phyloP scores from a whole-genome alignment of 192 early-diverging fungal species.

The Umbelopsis vinacea region DNA sequence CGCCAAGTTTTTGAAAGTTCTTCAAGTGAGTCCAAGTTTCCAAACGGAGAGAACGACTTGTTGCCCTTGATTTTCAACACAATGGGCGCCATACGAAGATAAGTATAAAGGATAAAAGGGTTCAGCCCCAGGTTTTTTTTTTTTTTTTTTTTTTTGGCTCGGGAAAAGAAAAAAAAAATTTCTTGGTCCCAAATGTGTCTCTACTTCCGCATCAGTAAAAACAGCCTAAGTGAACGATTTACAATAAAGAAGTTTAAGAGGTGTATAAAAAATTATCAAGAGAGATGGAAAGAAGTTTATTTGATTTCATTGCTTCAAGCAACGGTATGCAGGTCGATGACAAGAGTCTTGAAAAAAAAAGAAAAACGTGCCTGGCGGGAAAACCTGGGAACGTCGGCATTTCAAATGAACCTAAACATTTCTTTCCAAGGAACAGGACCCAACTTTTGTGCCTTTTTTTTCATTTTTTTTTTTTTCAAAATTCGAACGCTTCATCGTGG shows the following conservation, averaged over 20 bases:
- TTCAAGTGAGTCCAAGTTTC: slow-evolving; percentile 69
- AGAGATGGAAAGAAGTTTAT: not conserved
- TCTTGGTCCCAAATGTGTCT: not conserved
- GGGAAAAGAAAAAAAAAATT: slow-evolving; percentile 7
- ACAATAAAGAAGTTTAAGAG: too few relatives aligned
- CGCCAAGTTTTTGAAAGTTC: slow-evolving; percentile 79
- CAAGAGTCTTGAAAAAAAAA: not conserved
- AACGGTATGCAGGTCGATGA: not conserved
- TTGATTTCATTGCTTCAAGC: not conserved
- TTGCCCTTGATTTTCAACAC: slow-evolving; percentile 73
- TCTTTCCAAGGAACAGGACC: not conserved
- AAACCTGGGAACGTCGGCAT: slow-evolving; percentile 1
- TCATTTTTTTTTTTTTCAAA: slow-evolving; percentile 33
- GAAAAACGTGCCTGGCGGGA: slow-evolving; percentile 16
- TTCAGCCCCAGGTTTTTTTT: slow-evolving; percentile 1
- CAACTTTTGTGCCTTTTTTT: not conserved
- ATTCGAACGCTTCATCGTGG: slow-evolving; percentile 49
- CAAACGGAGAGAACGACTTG: slow-evolving; percentile 69
- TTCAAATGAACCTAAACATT: not conserved
- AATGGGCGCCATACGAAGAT: slow-evolving; percentile 61
- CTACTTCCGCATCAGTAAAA: too few relatives aligned
- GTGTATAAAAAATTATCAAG: not conserved
- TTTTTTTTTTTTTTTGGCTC: slow-evolving; percentile 10
- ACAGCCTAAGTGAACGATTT: too few relatives aligned
- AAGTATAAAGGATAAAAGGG: not conserved